Percentiles rank a stretch among this genome's conserved stretches.
Evolutionary conservation across 495 filamentous ascomycete species (phyloP).

Genomic region (Copromyces sp.): DNA sequence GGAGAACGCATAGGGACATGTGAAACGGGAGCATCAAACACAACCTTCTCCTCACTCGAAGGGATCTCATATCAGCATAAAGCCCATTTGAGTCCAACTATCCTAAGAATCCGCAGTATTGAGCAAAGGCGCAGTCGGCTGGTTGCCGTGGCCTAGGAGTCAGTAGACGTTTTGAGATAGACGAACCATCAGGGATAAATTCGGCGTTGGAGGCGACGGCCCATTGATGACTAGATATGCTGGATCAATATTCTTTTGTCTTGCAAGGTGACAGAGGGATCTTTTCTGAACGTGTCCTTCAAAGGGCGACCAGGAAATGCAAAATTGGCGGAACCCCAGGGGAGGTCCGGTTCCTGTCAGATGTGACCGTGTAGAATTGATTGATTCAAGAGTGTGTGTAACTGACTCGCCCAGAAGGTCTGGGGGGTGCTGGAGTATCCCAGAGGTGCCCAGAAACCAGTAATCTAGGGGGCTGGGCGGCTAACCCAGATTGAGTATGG

Average conservation of each 20-base stretch:
- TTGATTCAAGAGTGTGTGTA: too few species aligned
- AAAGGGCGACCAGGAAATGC: neutral
- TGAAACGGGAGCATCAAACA: neutral
- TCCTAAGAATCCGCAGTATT: neutral
- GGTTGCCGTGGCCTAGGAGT: neutral
- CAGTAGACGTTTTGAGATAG: neutral
- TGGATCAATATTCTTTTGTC: neutral
- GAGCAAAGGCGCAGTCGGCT: neutral
- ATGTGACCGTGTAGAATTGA: too few species aligned
- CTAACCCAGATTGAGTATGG: too few species aligned
- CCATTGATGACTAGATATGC: neutral
- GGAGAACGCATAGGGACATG: neutral
- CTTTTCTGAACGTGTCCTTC: neutral
- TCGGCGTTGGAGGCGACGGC: neutral
- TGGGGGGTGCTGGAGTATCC: too few species aligned
- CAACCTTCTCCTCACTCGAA: neutral
- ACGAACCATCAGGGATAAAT: neutral
- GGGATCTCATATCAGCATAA: neutral
- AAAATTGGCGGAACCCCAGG: neutral
- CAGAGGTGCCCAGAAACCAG: too few species aligned
- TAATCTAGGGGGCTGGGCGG: too few species aligned
- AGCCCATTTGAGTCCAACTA: neutral
- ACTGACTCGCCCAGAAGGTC: too few species aligned
- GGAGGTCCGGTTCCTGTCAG: neutral
- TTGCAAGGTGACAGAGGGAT: neutral